phyloP scores from a whole-genome alignment of 495 filamentous ascomycete species.

The Neurospora sp. region DNA sequence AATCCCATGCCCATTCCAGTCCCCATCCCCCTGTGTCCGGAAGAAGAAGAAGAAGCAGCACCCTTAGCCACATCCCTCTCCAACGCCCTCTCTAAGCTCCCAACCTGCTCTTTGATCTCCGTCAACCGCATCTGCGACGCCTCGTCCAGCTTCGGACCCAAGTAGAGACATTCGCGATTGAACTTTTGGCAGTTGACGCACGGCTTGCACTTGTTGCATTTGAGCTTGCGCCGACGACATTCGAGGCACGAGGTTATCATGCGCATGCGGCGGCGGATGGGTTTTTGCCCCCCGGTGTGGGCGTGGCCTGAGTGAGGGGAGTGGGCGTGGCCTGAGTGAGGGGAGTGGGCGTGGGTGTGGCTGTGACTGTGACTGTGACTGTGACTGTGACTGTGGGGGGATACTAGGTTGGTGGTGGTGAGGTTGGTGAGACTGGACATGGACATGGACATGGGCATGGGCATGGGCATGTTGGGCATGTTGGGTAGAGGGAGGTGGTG shows the following conservation, averaged over 20 bases:
- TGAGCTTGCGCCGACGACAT: slow-evolving; percentile 69
- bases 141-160: slow-evolving; percentile 51
- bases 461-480: neutral
- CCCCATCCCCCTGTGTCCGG: neutral
- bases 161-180: slow-evolving; percentile 53
- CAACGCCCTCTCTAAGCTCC: slow-evolving; percentile 50
- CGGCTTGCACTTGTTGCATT: slow-evolving; percentile 65
- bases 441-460: neutral
- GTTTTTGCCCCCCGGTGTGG: slow-evolving; percentile 11
- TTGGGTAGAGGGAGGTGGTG: neutral
- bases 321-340: neutral
- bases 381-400: neutral
- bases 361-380: no score
- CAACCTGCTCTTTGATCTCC: slow-evolving; percentile 62
- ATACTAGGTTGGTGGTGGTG: neutral
- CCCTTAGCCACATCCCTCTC: slow-evolving; percentile 42
- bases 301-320: neutral
- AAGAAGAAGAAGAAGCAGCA: slow-evolving; percentile 5
- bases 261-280: slow-evolving; percentile 54
- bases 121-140: slow-evolving; percentile 49
- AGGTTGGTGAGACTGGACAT: neutral
- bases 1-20: neutral
- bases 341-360: neutral
- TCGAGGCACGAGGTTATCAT: slow-evolving; percentile 61
- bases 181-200: slow-evolving; percentile 61